Percentiles rank a stretch among this genome's conserved stretches.
These are phyloP conservation scores for Aspergillus japonicus DNA, from an alignment of 2,329 filamentous ascomycete genomes.

Conservation along the genomic window DNA sequence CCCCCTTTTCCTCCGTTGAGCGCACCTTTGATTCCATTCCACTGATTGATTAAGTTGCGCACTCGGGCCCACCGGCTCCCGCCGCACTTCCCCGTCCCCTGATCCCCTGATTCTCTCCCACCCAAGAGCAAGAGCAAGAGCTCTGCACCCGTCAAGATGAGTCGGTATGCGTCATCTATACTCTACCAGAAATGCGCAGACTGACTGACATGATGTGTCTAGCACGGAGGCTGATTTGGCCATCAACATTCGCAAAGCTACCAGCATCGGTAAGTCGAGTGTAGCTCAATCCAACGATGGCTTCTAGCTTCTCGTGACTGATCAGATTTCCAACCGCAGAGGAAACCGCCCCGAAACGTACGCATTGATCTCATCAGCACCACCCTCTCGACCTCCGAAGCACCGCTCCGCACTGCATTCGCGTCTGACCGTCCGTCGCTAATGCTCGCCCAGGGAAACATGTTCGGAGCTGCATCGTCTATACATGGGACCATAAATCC, in stretches of 20 bases:
- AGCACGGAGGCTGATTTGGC: conserved; percentile 64
- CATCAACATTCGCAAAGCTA: conserved; percentile 67
- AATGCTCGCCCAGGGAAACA: conserved; percentile 65
- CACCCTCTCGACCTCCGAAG: background rate
- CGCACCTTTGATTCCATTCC: conserved; percentile 11
- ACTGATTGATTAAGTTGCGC: conserved; percentile 20
- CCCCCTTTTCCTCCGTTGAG: conserved; percentile 9
- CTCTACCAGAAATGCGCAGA: background rate
- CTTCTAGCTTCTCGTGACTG: conserved; percentile 16
- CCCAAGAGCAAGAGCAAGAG: conserved; percentile 8
- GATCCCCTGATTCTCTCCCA: conserved; percentile 24
- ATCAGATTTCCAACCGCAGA: conserved; percentile 41
- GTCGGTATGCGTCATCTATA: conserved; percentile 49
- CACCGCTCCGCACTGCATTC: background rate
- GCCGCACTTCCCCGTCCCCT: conserved; percentile 16
- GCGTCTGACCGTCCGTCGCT: background rate
- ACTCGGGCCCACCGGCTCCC: conserved; percentile 23
- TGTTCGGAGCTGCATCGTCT: conserved; percentile 96
- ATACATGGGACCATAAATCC: conserved; percentile 98
- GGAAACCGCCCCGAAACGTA: conserved; percentile 67
- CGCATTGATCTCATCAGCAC: conserved; percentile 15
- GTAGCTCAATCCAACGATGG: background rate
- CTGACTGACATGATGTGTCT: conserved; percentile 7
- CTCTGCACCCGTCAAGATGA: conserved; percentile 58
- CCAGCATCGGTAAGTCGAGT: conserved; percentile 54